Percentiles rank a stretch among this genome's conserved stretches.
phyloP scores from a whole-genome alignment of 257 asterid species.

The Nicotiana undulata region DNA sequence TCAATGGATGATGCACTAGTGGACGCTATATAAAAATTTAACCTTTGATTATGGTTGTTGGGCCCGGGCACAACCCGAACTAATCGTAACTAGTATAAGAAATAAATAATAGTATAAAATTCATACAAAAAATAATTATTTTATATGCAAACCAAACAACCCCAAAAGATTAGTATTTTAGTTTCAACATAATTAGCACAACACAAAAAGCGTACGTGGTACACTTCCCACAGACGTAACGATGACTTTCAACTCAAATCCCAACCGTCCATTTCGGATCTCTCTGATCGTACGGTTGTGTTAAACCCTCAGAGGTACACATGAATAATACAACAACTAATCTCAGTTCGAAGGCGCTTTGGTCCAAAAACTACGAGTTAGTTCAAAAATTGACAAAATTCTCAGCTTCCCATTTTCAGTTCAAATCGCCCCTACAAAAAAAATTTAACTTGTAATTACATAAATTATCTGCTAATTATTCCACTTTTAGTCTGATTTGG shows the following conservation, averaged over 20 bases:
- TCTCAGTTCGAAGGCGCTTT: slow-evolving; percentile 27
- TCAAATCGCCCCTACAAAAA: not conserved
- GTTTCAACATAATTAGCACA: not conserved
- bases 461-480: not conserved
- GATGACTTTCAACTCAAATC: slow-evolving; percentile 12
- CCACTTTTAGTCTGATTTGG: not conserved
- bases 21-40: too few relatives aligned
- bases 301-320: slow-evolving; percentile 11
- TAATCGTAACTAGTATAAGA: too few relatives aligned
- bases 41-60: too few relatives aligned
- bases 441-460: not conserved
- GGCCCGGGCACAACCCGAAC: too few relatives aligned
- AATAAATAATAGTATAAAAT: too few relatives aligned
- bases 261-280: slow-evolving; percentile 12
- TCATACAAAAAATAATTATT: too few relatives aligned
- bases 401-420: not conserved
- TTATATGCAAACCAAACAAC: too few relatives aligned
- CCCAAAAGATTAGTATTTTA: too few relatives aligned
- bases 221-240: not conserved
- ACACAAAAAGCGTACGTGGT: not conserved
- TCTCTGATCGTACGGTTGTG: not conserved
- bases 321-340: slow-evolving; percentile 3
- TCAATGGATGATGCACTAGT: too few relatives aligned
- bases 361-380: slow-evolving; percentile 9
- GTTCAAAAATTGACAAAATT: not conserved